Percentiles rank a stretch among this genome's conserved stretches.
phyloP scores from a whole-genome alignment of 768 basidiomycete species.

The Lentinula raphanica region DNA sequence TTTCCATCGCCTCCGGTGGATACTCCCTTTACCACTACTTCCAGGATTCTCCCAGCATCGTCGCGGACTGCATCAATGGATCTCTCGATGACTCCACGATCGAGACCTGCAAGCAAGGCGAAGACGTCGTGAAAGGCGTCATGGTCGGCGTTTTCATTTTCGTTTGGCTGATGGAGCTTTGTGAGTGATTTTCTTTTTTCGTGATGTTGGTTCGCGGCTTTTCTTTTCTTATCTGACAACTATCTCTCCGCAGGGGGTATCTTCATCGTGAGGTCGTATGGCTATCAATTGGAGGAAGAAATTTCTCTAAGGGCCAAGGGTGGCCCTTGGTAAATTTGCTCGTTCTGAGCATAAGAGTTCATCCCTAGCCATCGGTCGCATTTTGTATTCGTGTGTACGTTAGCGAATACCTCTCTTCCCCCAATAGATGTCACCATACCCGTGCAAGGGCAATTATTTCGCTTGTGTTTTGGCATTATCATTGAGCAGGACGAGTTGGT shows the following conservation, averaged over 20 bases:
- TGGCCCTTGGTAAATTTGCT: neutral
- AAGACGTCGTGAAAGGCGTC: constrained; percentile 36
- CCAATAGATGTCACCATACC: neutral
- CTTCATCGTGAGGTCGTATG: constrained; percentile 41
- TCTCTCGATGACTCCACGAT: constrained; percentile 23
- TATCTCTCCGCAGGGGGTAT: constrained; percentile 33
- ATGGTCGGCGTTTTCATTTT: constrained; percentile 37
- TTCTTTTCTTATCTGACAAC: constrained; percentile 1
- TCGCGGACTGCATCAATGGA: constrained; percentile 31
- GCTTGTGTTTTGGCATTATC: no score
- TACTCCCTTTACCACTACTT: constrained; percentile 41
- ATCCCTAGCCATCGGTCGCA: neutral
- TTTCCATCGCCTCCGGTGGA: constrained; percentile 39
- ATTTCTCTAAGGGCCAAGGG: constrained; percentile 24
- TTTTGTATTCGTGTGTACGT: neutral
- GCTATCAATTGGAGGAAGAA: constrained; percentile 41
- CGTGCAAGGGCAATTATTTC: neutral
- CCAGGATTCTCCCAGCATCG: constrained; percentile 32
- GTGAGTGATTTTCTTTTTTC: constrained; percentile 30
- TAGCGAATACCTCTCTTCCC: neutral
- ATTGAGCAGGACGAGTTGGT: no score
- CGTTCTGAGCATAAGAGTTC: neutral
- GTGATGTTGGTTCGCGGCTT: neutral
- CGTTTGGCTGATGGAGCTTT: constrained; percentile 44
- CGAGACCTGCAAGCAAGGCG: constrained; percentile 33